phyloP scores from a whole-genome alignment of 345 rosid species.

The Eucalyptus cloeziana region DNA sequence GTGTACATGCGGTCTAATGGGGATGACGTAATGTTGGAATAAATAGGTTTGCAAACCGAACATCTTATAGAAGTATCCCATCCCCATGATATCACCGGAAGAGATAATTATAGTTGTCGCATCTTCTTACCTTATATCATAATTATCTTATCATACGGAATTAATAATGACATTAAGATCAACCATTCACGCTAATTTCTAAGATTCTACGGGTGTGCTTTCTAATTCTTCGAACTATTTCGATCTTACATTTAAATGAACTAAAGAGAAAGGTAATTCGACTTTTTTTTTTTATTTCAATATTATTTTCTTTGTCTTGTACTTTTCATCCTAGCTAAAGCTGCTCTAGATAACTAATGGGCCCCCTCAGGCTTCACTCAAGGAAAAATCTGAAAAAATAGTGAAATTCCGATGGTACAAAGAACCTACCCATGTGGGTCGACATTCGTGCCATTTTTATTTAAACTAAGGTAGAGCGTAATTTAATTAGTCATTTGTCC shows the following conservation, averaged over 20 bases:
- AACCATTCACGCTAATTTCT: neutral
- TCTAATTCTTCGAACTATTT: neutral
- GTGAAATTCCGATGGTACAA: neutral
- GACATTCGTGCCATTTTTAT: neutral
- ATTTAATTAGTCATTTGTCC: neutral
- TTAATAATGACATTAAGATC: neutral
- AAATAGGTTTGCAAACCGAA: neutral
- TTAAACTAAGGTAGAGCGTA: neutral
- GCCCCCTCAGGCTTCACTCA: neutral
- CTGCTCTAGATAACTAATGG: neutral
- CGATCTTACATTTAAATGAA: neutral
- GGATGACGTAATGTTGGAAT: neutral
- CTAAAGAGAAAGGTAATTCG: neutral
- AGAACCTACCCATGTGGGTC: neutral
- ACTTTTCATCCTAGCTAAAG: neutral
- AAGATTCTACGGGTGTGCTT: neutral
- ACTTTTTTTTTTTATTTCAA: neutral
- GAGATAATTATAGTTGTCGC: accelerated
- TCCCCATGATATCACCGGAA: accelerated
- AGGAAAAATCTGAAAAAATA: neutral
- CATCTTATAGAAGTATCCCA: neutral
- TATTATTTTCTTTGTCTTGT: neutral
- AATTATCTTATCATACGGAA: neutral
- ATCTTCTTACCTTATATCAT: neutral
- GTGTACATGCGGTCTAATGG: neutral